Base-by-base conservation (phyloP, 2,329 filamentous ascomycete genomes). In the Pseudocercospora cruenta region DNA sequence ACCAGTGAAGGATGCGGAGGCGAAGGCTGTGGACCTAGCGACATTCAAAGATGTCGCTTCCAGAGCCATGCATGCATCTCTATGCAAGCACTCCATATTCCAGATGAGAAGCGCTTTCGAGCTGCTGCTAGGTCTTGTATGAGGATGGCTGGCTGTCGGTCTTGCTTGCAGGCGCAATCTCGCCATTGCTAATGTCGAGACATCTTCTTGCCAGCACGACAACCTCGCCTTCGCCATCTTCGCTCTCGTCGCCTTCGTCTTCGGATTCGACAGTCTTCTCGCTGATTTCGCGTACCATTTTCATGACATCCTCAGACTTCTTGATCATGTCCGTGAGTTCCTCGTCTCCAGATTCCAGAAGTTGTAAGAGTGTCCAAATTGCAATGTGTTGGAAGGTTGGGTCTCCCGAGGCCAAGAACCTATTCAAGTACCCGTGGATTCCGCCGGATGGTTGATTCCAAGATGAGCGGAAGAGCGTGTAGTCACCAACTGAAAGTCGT, bases 321-420 rank as follows among this genome's bases (percentile, higher is more conserved):
- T 92, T 90, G 72, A 99, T 97, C 58, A 93, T 88, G 58, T 90
- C 89, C 69, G 97, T 91, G n/a, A 99, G 84, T 63, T 88, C 90
- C 80, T 91, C 90, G 77, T 99, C 94, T 78, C 96, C 94, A 0
- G 94, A 97, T 80, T 99, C 95, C 59, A 99, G 89, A 4, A 99
- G 86, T 77, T 99, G 95, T 3, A 99, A 86, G 57, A 99, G 82
- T 1, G 95, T 99, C 95, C 95, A 99, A 69, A 98, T 97, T 59
- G 95, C 95, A 76, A 99, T 99, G 78, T 99, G 95, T 80, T 99
- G 95, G 84, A 99, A 99, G 0, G 95, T 99, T 0, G 95, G 90
- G 77, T 99, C 95, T 47, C 94, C 94, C 70, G 93, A 97, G 53
- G 91, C 92, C 19, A 99, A 85, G 84, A 99, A 99, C 62, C 94